Conservation (phyloP, 257 asterid genomes). For the Jasminum sambac region DNA sequence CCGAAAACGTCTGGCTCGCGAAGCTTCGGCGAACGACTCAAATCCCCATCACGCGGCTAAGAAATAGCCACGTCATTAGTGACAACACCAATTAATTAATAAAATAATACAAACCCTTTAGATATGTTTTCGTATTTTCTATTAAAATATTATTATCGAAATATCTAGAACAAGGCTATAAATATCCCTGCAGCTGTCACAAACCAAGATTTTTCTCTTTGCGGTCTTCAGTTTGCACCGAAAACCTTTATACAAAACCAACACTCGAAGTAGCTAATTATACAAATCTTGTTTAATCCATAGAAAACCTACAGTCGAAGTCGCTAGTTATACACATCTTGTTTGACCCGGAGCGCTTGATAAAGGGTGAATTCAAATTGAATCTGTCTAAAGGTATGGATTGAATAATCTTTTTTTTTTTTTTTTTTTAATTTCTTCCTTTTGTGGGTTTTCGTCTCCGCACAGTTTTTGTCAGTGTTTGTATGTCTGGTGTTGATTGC, state of each 20-base stretch:
- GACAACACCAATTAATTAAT: not conserved
- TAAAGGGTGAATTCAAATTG: slow-evolving; percentile 3
- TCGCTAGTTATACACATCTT: no score
- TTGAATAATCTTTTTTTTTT: not conserved
- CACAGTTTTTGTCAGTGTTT: not conserved
- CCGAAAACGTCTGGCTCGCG: slow-evolving; percentile 31
- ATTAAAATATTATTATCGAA: slow-evolving; percentile 17
- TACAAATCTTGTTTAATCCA: not conserved
- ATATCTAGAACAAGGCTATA: slow-evolving; percentile 50
- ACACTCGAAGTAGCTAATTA: not conserved
- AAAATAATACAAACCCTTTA: slow-evolving; percentile 24
- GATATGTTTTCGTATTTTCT: not conserved
- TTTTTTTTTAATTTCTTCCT: no score
- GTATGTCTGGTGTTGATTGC: not conserved
- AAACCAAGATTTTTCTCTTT: not conserved
- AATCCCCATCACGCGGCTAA: not conserved
- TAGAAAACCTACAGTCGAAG: no score
- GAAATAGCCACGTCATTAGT: slow-evolving; percentile 34
- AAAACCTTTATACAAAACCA: not conserved
- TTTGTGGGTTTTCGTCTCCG: not conserved
- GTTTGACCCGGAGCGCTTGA: not conserved
- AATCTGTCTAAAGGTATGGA: slow-evolving; percentile 30
- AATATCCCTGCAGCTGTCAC: slow-evolving; percentile 21
- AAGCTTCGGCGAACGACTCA: slow-evolving; percentile 27
- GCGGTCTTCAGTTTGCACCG: not conserved